A percentile compares a stretch with the other conserved stretches of the same genome.
These are phyloP conservation scores for Teunomyces barrocoloradensis DNA, from an alignment of 805 yeast species.

Conservation along the genomic window DNA sequence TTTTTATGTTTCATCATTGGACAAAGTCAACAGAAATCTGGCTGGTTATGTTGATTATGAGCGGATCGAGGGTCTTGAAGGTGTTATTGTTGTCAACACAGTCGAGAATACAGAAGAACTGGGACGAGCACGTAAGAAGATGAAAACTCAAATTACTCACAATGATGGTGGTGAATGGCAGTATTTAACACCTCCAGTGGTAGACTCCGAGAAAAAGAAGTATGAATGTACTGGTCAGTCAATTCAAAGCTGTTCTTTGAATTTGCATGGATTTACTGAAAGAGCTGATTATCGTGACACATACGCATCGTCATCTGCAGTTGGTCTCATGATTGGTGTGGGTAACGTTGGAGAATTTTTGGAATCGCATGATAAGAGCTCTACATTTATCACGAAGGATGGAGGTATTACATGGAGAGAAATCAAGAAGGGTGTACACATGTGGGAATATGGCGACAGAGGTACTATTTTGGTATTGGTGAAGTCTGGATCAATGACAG, in stretches of 20 bases:
- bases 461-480: conserved; percentile 83
- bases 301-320: conserved; percentile 82
- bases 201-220: conserved; percentile 58
- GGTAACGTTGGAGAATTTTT: conserved; percentile 82
- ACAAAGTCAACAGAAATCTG: conserved; percentile 69
- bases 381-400: conserved; percentile 80
- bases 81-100: conserved; percentile 71
- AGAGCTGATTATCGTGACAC: conserved; percentile 81
- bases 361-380: conserved; percentile 47
- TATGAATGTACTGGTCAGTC: conserved; percentile 51
- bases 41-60: conserved; percentile 88
- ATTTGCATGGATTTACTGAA: conserved; percentile 89
- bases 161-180: conserved; percentile 93
- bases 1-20: conserved; percentile 65
- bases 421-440: conserved; percentile 65
- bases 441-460: conserved; percentile 97
- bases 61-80: conserved; percentile 77
- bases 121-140: conserved; percentile 40
- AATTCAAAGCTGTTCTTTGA: conserved; percentile 67
- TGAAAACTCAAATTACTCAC: conserved; percentile 74
- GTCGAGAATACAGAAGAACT: conserved; percentile 55
- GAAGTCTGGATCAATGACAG: conserved; percentile 54
- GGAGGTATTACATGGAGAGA: conserved; percentile 91
- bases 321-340: conserved; percentile 86
- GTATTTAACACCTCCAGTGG: conserved; percentile 63